These are phyloP conservation scores for Mercurialis annua DNA, from an alignment of 345 rosid species.

Conservation along the genomic window DNA sequence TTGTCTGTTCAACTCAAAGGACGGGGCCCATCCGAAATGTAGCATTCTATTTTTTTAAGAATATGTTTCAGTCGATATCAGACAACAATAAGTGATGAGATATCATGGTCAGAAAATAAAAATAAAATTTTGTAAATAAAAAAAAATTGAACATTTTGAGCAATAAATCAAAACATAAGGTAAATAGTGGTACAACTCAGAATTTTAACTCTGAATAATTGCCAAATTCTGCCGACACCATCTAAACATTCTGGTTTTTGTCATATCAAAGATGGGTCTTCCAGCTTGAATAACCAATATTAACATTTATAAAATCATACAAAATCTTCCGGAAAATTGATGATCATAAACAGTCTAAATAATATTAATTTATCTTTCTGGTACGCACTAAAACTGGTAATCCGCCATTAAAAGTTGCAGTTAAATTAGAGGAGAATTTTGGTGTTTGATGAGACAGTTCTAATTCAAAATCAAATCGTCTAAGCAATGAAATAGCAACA, in stretches of 20 bases:
- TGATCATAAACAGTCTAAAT: too few relatives aligned
- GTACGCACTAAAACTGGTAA: conserved; percentile 36
- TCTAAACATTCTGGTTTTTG: not conserved
- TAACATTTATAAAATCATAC: too few relatives aligned
- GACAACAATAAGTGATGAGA: too few relatives aligned
- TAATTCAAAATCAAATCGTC: conserved; percentile 35
- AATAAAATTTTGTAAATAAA: too few relatives aligned
- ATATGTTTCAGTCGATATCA: too few relatives aligned
- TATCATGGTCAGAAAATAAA: too few relatives aligned
- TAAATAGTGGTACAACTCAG: not conserved
- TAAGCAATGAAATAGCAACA: conserved; percentile 47
- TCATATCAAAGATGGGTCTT: not conserved
- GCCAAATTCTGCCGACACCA: not conserved
- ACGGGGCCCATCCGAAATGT: too few relatives aligned
- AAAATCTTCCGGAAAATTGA: too few relatives aligned
- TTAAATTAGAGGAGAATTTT: conserved; percentile 49
- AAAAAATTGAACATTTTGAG: not conserved
- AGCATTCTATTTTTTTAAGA: too few relatives aligned
- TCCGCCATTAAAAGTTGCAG: conserved; percentile 50
- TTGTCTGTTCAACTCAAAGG: too few relatives aligned
- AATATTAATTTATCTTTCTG: too few relatives aligned
- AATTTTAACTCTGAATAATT: not conserved
- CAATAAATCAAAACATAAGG: not conserved
- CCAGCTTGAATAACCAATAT: too few relatives aligned
- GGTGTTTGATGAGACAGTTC: conserved; percentile 14